Evolutionary conservation across 2,329 filamentous ascomycete genomes (phyloP).

Genomic region (Fusarium verticillioides): DNA sequence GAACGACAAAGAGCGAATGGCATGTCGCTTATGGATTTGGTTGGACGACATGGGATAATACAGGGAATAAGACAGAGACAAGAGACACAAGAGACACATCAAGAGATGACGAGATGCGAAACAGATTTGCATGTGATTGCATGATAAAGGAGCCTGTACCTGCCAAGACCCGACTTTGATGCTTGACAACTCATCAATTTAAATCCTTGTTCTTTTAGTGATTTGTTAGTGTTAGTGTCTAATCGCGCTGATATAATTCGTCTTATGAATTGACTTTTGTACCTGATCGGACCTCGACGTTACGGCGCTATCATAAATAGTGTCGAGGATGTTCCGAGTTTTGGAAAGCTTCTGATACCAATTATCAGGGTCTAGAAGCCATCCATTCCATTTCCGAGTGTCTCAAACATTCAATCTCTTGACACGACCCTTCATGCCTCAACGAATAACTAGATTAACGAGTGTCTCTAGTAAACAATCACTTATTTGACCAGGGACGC

Average conservation of each 20-base stretch:
- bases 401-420: constrained; percentile 21
- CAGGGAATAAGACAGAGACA: constrained; percentile 8
- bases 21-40: constrained; percentile 28
- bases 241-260: background rate
- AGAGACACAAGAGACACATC: background rate
- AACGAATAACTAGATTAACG: background rate
- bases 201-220: background rate
- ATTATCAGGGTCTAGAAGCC: background rate
- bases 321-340: background rate
- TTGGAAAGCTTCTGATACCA: background rate
- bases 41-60: constrained; percentile 12
- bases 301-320: background rate
- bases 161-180: constrained; percentile 6
- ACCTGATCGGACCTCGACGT: background rate
- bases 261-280: background rate
- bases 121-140: constrained; percentile 43
- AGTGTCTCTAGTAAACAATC: background rate
- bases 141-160: constrained; percentile 14
- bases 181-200: constrained; percentile 3
- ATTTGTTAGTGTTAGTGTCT: background rate
- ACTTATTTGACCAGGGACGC: background rate
- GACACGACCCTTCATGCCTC: constrained; percentile 5
- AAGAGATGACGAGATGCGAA: constrained; percentile 34
- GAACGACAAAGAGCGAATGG: constrained; percentile 33
- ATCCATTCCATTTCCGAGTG: constrained; percentile 11